A percentile compares a stretch with the other conserved stretches of the same genome.
phyloP scores from a whole-genome alignment of 2,329 filamentous ascomycete species.

The Trichoderma aggressivum region DNA sequence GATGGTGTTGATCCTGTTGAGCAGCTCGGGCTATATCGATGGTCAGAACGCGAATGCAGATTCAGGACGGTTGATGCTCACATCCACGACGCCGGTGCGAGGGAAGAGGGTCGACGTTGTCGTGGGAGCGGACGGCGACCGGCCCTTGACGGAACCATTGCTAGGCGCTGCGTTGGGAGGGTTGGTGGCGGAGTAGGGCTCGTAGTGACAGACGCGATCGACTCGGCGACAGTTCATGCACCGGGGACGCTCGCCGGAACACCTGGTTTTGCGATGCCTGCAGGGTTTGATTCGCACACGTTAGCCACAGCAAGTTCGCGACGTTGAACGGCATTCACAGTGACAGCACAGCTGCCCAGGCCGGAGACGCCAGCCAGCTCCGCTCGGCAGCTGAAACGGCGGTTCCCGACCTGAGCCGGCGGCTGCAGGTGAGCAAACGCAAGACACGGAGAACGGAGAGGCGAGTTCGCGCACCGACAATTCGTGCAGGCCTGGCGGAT shows the following conservation, averaged over 20 bases:
- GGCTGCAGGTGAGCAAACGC: neutral
- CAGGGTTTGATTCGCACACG: neutral
- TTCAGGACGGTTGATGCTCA: neutral
- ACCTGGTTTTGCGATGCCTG: constrained; percentile 15
- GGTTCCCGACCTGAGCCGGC: neutral
- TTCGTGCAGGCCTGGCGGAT: constrained; percentile 17
- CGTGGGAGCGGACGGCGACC: neutral
- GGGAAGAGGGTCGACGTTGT: constrained; percentile 4
- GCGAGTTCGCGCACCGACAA: constrained; percentile 7
- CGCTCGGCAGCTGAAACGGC: neutral
- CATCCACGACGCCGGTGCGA: constrained; percentile 9
- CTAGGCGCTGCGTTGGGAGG: neutral
- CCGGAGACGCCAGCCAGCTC: neutral
- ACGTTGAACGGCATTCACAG: neutral
- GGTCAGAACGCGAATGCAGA: neutral
- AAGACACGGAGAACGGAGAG: neutral
- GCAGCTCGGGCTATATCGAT: constrained; percentile 5
- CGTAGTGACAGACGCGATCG: constrained; percentile 17
- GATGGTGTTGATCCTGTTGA: constrained; percentile 13
- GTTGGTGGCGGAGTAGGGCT: constrained; percentile 12
- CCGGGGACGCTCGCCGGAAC: constrained; percentile 7
- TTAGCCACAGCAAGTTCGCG: neutral
- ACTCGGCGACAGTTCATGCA: constrained; percentile 17
- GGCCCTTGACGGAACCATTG: neutral
- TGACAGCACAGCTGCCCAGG: too few relatives aligned